Evolutionary conservation across 768 basidiomycete genomes (phyloP), one percentile per base, ranked within the genome.

Genomic region (Butyriboletus loyo): DNA sequence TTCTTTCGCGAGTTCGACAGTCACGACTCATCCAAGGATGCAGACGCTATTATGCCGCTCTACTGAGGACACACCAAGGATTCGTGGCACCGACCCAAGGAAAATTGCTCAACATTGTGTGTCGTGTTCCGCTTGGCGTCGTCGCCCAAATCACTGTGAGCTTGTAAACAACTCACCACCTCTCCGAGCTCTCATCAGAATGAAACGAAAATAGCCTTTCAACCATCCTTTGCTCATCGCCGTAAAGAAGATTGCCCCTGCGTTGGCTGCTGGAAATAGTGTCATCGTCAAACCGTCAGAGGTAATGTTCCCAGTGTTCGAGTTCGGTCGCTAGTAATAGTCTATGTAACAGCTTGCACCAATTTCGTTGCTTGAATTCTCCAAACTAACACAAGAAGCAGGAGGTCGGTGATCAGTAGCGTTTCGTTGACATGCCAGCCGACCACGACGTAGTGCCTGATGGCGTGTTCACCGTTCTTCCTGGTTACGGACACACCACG

Each of bases 161-260:
- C 50, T 5, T 32, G 49, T 2, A 30, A 17, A 45, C 24, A 11
- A 19, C 45, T 9, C 36, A 28, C 39, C 9, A 15, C 25, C 5
- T 38, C 36, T 21, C 50, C 25, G 28, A 37, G 35, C 24, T 46
- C 32, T 54, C 46, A 53, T 28, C 37, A 10, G 14, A n/a, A 43
- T 22, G 37, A 7, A 13, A 31, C 21, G 19, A 39, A 41, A 46
- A 15, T 55, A 91, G 87, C 89, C 91, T 3, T 93, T 92, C 68
- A 94, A 94, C 59, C 91, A 94, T 58, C 92, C 92, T 1, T 72
- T 94, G n/a, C 68, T 94, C 32, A 94, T 94, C 55, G 89, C 89
- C 2, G 66, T 93, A 48, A 94, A 94, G 76, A 94, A 94, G 70
- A 86, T 93, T 49, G 88, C 86, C 0, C 89, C 89, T 6, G 90